A percentile compares a stretch with the other conserved stretches of the same genome.
Evolutionary conservation across 208 protist genomes (phyloP).

Genomic region (Tritrichomonas musculus): DNA sequence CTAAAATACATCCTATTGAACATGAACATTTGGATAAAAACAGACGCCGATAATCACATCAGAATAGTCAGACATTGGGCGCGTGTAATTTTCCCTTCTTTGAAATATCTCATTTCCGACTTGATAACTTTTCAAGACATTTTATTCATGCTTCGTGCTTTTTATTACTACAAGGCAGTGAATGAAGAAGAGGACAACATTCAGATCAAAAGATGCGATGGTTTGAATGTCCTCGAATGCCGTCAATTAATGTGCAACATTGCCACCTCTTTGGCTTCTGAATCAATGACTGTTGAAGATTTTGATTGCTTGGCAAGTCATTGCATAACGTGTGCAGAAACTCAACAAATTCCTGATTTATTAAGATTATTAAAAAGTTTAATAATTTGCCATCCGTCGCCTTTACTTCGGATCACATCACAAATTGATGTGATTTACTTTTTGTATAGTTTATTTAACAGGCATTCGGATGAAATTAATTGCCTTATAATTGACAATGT

Average conservation of each 20-base stretch:
- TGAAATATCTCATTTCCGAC: not conserved
- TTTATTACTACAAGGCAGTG: not conserved
- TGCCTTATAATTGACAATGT: not conserved
- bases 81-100: not conserved
- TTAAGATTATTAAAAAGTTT: not conserved
- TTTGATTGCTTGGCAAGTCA: not conserved
- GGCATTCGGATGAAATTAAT: not conserved
- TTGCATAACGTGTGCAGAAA: constrained; percentile 2
- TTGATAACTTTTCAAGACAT: not conserved
- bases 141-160: not conserved
- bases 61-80: not conserved
- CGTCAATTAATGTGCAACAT: not conserved
- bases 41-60: not conserved
- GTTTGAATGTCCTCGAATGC: not conserved
- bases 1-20: not conserved
- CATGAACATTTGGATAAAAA: not conserved
- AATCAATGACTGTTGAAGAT: not conserved
- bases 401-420: not conserved
- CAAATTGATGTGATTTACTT: not conserved
- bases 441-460: not conserved
- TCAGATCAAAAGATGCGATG: not conserved
- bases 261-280: not conserved
- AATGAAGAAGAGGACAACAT: not conserved
- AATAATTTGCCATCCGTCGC: not conserved
- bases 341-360: not conserved